phyloP scores from a whole-genome alignment of 805 yeast genomes.

The Candida gorgasii region DNA sequence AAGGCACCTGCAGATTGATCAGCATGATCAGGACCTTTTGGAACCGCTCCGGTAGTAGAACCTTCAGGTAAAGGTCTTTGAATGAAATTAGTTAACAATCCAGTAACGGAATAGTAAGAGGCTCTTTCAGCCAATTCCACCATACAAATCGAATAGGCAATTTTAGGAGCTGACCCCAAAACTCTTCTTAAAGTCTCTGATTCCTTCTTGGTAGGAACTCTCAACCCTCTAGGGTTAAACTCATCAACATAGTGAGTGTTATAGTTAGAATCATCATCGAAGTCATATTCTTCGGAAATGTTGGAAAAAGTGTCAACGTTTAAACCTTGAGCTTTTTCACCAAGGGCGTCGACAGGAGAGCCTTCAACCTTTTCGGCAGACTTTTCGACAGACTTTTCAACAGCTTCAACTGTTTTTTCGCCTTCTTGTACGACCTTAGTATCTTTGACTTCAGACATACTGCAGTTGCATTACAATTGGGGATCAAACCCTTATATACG shows the following conservation, averaged over 20 bases:
- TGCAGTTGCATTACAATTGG: too few species aligned
- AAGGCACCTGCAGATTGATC: conserved; percentile 53
- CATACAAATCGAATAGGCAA: conserved; percentile 51
- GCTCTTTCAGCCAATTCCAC: conserved; percentile 58
- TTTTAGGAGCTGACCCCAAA: conserved; percentile 49
- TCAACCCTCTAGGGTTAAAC: conserved; percentile 36
- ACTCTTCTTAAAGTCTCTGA: conserved; percentile 29
- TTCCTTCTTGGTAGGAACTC: conserved; percentile 32
- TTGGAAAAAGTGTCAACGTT: conserved; percentile 15
- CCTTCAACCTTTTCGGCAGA: not conserved
- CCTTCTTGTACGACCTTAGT: too few species aligned
- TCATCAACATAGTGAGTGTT: conserved; percentile 29
- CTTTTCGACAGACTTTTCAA: too few species aligned
- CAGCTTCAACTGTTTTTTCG: not conserved
- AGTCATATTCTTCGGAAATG: conserved; percentile 19
- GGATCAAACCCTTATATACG: too few species aligned
- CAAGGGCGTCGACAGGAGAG: not conserved
- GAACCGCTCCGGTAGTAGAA: conserved; percentile 47
- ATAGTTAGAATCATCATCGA: conserved; percentile 24
- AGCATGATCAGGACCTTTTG: conserved; percentile 20
- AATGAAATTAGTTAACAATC: conserved; percentile 48
- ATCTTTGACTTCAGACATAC: too few species aligned
- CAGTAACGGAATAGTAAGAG: conserved; percentile 50
- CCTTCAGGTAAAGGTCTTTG: conserved; percentile 52
- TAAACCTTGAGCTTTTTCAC: conserved; percentile 5